Base-by-base conservation (phyloP, 2,329 filamentous ascomycete genomes). In the Colletotrichum scovillei region DNA sequence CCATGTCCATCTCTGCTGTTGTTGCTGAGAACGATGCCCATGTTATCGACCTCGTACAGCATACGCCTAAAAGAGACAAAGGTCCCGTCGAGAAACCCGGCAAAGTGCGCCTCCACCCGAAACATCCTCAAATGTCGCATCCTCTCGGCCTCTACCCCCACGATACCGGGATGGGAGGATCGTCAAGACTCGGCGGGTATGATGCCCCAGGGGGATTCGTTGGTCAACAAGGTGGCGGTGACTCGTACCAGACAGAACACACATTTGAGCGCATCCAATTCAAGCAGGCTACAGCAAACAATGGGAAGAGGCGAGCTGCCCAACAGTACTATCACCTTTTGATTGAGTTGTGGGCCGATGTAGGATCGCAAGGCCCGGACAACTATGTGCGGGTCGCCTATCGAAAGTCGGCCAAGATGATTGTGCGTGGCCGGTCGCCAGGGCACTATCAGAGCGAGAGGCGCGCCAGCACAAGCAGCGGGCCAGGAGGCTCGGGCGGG, bases 301-400 rank as follows among this genome's bases (percentile, higher is more conserved):
- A 98, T 77, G 95, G 95, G 59, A 97, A 97, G 82, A 89, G 95
- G 76, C 88, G 95, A 69, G 95, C 95, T 1, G 94, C 95, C 22
- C 95, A 98, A 80, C 95, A 98, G 78, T 97, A 95, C 81, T 98
- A 97, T 79, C 94, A 97, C 78, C 87, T 98, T n/a, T 90, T 97
- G 58, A 92, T 97, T 4, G 95, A 97, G 80, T 89, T 97, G 1
- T 94, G 91, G 82, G 94, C 90, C 8, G 92, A 95, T 75, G 84
- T 94, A 8, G 88, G 90, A 2, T 79, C 81, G 38, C 85, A 82
- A 76, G 82, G 70, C 72, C 79, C 76, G 22, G 87, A 90, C 1
- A 87, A 89, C 38, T 95, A 89, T 84, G 84, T 95, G 78, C 92
- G 93, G 79, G 86, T 97, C 64, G 94, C 93, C 4, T 90, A 90